phyloP scores from a whole-genome alignment of 2,329 filamentous ascomycete genomes.

The Pyrenochaeta sp. region DNA sequence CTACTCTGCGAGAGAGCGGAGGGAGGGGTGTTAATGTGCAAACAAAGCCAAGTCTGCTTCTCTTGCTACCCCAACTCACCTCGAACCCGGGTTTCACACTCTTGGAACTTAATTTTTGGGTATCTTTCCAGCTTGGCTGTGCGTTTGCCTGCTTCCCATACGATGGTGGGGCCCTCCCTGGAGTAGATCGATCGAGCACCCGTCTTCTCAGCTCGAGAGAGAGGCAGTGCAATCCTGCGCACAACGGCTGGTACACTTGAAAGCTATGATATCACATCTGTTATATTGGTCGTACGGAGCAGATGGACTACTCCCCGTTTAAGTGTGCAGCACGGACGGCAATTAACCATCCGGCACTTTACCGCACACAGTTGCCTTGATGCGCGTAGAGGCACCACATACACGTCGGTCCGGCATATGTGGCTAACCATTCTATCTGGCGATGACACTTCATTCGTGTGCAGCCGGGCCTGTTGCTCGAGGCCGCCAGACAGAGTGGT shows the following conservation, averaged over 20 bases:
- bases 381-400: conserved; percentile 14
- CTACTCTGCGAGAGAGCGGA: not conserved
- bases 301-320: conserved; percentile 23
- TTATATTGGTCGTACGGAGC: conserved; percentile 29
- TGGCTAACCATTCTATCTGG: conserved; percentile 24
- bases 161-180: too few species aligned
- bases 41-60: too few species aligned
- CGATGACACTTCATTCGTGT: conserved; percentile 22
- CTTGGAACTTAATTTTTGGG: too few species aligned
- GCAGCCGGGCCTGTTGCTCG: too few species aligned
- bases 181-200: too few species aligned
- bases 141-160: too few species aligned
- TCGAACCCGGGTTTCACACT: too few species aligned
- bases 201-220: too few species aligned
- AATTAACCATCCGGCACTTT: conserved; percentile 28
- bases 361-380: conserved; percentile 21
- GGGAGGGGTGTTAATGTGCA: not conserved
- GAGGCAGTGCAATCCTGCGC: not conserved
- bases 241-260: not conserved
- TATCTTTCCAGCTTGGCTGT: too few species aligned
- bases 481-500: conserved; percentile 25
- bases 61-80: too few species aligned
- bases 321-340: conserved; percentile 32
- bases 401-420: conserved; percentile 30
- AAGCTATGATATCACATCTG: conserved; percentile 16